These are phyloP conservation scores for Candida insectalens DNA, from an alignment of 805 yeast genomes.

Conservation along the genomic window DNA sequence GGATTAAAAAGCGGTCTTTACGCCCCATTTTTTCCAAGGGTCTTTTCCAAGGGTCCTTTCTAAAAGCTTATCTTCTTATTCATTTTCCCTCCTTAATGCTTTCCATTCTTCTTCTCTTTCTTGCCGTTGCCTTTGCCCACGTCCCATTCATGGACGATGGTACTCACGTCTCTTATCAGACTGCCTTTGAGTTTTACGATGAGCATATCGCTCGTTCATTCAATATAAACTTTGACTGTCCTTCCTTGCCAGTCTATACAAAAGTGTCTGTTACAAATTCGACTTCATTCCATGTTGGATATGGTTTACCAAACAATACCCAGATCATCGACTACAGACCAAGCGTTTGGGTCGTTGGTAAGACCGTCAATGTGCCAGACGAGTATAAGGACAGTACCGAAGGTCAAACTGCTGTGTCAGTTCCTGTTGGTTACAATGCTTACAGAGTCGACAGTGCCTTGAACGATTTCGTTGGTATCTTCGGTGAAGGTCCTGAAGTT, in stretches of 20 bases:
- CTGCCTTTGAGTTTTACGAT: constrained; percentile 1
- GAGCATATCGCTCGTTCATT: background rate
- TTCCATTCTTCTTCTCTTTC: background rate
- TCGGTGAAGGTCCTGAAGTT: background rate
- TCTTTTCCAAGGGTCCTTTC: no score
- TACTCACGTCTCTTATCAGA: background rate
- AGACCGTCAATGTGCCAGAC: constrained; percentile 1
- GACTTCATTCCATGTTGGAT: constrained; percentile 1
- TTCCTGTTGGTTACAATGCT: constrained; percentile 2
- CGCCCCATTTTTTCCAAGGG: no score
- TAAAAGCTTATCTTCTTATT: no score
- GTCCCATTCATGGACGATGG: constrained; percentile 3
- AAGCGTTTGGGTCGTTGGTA: constrained; percentile 2
- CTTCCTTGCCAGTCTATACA: constrained; percentile 1
- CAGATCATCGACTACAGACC: constrained; percentile 1
- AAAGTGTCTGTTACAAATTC: constrained; percentile 1
- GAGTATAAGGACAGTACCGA: constrained; percentile 1
- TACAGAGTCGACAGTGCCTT: background rate
- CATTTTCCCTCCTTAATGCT: no score
- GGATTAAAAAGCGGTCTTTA: no score
- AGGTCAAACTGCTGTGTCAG: background rate
- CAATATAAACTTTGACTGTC: constrained; percentile 1
- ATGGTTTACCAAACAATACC: constrained; percentile 2
- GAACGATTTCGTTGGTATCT: constrained; percentile 1
- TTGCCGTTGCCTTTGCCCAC: constrained; percentile 1